phyloP scores from a whole-genome alignment of 768 basidiomycete genomes.

The Kwoniella botswanensis region DNA sequence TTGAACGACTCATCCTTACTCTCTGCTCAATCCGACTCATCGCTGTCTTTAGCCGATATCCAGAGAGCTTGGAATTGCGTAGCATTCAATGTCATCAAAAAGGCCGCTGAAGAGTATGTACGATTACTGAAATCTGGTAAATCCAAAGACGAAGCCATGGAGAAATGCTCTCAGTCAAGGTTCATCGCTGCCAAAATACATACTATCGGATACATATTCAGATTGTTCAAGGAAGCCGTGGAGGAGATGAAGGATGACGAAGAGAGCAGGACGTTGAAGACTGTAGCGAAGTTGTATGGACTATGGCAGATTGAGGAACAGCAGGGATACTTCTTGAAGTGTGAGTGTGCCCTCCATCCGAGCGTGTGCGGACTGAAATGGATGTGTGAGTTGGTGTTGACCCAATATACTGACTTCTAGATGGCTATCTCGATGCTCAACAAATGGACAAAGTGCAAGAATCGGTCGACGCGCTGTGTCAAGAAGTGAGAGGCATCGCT shows the following conservation, averaged over 20 bases:
- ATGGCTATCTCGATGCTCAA: constrained; percentile 52
- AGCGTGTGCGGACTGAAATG: no score
- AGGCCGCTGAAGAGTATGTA: constrained; percentile 59
- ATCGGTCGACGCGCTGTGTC: constrained; percentile 53
- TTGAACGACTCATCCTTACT: constrained; percentile 55
- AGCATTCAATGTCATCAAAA: constrained; percentile 59
- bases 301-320: constrained; percentile 61
- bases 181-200: constrained; percentile 62
- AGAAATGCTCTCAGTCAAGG: constrained; percentile 59
- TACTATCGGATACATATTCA: constrained; percentile 58
- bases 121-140: constrained; percentile 54
- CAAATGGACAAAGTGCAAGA: constrained; percentile 55
- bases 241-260: constrained; percentile 54
- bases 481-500: constrained; percentile 49
- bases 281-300: constrained; percentile 59
- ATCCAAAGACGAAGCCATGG: constrained; percentile 60
- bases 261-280: constrained; percentile 55
- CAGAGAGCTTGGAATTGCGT: constrained; percentile 59
- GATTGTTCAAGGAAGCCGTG: constrained; percentile 57
- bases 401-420: constrained; percentile 19
- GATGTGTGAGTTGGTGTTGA: no score
- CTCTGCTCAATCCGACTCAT: constrained; percentile 50
- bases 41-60: constrained; percentile 57
- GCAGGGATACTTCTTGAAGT: constrained; percentile 60
- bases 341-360: constrained; percentile 34